Evolutionary conservation across 2,329 filamentous ascomycete species (phyloP).

Genomic region (Colletotrichum sp.): DNA sequence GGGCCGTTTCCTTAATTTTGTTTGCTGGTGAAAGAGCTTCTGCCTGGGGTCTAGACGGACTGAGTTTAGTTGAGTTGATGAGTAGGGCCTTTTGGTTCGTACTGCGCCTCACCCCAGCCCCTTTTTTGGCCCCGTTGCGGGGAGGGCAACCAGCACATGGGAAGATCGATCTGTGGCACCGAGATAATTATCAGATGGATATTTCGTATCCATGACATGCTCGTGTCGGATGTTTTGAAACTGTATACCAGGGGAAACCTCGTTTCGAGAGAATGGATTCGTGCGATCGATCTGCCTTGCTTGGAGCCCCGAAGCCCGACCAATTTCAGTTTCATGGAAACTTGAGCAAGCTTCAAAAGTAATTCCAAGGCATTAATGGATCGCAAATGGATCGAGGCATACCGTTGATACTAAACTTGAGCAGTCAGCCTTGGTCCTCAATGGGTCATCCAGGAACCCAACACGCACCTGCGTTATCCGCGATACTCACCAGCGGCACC

Average conservation of each 20-base stretch:
- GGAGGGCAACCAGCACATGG: background rate
- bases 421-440: background rate
- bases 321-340: rapidly evolving
- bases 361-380: background rate
- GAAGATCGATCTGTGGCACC: background rate
- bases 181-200: background rate
- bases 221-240: background rate
- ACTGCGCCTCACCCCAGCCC: background rate
- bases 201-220: background rate
- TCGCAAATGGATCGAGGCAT: background rate
- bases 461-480: background rate
- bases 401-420: background rate
- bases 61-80: background rate
- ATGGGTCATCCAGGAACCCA: background rate
- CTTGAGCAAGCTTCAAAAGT: rapidly evolving
- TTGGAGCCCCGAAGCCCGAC: background rate
- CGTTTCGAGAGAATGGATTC: background rate
- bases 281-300: background rate
- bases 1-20: background rate
- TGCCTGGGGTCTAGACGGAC: background rate
- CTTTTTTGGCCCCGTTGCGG: background rate
- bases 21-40: background rate
- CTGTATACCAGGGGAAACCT: background rate
- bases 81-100: background rate
- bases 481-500: rapidly evolving